Conservation (phyloP, 306 rosid genomes). For the Ochetophila trinervis region DNA sequence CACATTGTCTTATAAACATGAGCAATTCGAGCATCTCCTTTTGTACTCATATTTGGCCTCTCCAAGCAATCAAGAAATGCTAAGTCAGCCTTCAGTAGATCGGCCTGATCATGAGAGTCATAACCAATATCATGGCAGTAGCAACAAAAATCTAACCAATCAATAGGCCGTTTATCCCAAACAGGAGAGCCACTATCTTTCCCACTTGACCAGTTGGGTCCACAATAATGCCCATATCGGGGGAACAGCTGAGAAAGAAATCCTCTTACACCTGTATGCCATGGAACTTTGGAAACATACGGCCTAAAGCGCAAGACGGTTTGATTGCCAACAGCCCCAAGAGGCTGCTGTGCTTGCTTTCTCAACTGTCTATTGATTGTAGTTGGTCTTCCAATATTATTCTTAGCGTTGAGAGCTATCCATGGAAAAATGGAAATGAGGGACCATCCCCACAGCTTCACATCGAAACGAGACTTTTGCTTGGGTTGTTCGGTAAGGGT, state of each 20-base stretch:
- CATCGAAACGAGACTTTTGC: conserved; percentile 28
- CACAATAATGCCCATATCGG: conserved; percentile 92
- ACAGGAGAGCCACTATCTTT: conserved; percentile 66
- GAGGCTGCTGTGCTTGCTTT: conserved; percentile 49
- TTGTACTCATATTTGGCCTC: conserved; percentile 64
- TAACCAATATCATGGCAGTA: conserved; percentile 98
- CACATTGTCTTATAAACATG: conserved; percentile 75
- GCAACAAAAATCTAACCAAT: conserved; percentile 97
- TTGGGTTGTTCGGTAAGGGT: conserved; percentile 28
- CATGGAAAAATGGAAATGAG: conserved; percentile 51
- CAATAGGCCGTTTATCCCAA: conserved; percentile 93
- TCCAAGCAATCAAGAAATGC: conserved; percentile 90
- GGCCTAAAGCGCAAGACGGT: conserved; percentile 61
- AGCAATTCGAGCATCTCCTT: conserved; percentile 72
- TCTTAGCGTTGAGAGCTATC: conserved; percentile 28
- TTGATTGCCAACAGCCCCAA: conserved; percentile 19
- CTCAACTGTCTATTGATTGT: conserved; percentile 61
- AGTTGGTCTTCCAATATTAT: conserved; percentile 42
- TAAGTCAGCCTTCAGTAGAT: conserved; percentile 76
- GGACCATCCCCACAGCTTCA: conserved; percentile 43
- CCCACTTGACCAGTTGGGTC: conserved; percentile 97
- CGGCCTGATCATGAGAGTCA: conserved; percentile 79
- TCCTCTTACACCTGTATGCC: conserved; percentile 90
- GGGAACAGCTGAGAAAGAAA: conserved; percentile 86
- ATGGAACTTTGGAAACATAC: conserved; percentile 85